Evolutionary conservation across 2,329 filamentous ascomycete genomes (phyloP).

Genomic region (Paraphaeosphaeria minitans): DNA sequence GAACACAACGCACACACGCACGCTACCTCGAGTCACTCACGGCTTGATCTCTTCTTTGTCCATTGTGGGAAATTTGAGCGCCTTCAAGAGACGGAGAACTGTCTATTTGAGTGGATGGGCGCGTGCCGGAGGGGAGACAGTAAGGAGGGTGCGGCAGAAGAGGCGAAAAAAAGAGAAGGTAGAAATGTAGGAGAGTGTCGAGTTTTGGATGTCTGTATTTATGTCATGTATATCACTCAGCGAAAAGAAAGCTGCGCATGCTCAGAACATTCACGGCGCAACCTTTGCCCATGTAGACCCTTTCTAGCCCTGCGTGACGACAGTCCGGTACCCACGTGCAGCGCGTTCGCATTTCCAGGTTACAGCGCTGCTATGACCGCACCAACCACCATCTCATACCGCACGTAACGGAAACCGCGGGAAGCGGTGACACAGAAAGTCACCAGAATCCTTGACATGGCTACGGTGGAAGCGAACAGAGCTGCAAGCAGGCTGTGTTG

Average conservation of each 20-base stretch:
- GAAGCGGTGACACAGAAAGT: conserved; percentile 3
- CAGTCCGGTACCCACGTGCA: not conserved
- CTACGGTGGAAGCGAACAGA: conserved; percentile 1
- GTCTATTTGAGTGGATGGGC: not conserved
- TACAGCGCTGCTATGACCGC: not conserved
- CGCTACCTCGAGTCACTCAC: conserved; percentile 17
- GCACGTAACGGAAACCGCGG: conserved; percentile 12
- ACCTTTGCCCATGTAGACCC: not conserved
- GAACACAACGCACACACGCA: conserved; percentile 16
- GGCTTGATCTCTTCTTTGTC: conserved; percentile 32
- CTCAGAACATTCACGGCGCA: not conserved
- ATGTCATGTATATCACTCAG: not conserved
- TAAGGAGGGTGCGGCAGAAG: conserved; percentile 1
- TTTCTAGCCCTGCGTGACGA: conserved; percentile 2
- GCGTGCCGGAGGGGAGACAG: not conserved
- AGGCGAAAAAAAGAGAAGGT: conserved; percentile 2
- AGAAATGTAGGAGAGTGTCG: conserved; percentile 12
- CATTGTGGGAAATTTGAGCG: conserved; percentile 22
- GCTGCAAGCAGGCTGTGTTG: conserved; percentile 11
- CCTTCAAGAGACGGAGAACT: conserved; percentile 12
- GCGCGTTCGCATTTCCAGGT: conserved; percentile 4
- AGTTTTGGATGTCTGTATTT: not conserved
- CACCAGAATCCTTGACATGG: not conserved
- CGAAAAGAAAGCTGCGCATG: not conserved
- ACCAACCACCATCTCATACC: not conserved